Base-by-base conservation (phyloP, 805 yeast genomes). In the Candida maesae region DNA sequence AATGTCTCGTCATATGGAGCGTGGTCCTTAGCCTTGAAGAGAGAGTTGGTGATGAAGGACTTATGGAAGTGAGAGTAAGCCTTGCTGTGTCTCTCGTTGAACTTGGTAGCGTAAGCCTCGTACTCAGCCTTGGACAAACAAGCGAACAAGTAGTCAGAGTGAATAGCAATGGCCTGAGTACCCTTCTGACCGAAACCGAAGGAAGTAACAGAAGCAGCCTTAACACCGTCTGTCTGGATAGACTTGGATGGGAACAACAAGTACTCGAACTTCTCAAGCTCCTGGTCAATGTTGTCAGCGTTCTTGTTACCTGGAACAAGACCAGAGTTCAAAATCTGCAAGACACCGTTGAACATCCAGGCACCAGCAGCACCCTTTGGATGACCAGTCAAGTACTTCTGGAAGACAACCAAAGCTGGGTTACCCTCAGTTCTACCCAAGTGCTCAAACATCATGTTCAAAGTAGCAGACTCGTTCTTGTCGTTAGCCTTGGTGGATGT, bases 361-460 rank as follows among this genome's bases (percentile, higher is more conserved):
- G 99, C 98, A 77, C 97, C 99, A 44, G 99, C 99, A 58, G 99
- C 99, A 79, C 99, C 99, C 85, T 93, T 93, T 59, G 99, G 99
- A 75, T 93, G 99, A 71, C 99, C 99, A 58, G 99, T 93, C 62
- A 93, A 79, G 80, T 78, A 93, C 71, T 93, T 93, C 72, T 93
- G 99, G 95, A 95, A 91, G 41, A 93, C 95, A 78, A 98, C 97
- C 55, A 84, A 75, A 36, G 95, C 90, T 49, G 99, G 95, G 72
- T 93, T 95, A 71, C 99, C 99, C 71, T 86, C 89, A 42, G 95
- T 71, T 72, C 99, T 84, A 55, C 98, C 99, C 62, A 93, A 74
- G 64, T 93, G 99, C 60, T 75, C 70, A 81, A 95, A 84, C 97
- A 95, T 93, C 57, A 75, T 70, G 66, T 93, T 83, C 65, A 95